phyloP scores from a whole-genome alignment of 78 protist genomes.

The Protostelium mycophagum region DNA sequence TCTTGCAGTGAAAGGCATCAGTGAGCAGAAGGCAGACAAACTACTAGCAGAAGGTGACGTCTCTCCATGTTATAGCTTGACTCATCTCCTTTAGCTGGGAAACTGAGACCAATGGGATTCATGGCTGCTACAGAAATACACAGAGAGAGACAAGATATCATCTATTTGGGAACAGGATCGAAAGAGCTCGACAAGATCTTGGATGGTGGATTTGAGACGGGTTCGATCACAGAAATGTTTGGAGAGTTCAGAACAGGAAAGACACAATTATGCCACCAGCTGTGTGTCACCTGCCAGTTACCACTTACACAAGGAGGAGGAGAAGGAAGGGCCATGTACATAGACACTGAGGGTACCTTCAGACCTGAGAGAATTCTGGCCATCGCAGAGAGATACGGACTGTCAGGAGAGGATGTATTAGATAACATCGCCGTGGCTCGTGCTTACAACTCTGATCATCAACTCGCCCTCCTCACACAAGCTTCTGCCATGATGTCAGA shows the following conservation, averaged over 20 bases:
- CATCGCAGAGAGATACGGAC: conserved; percentile 88
- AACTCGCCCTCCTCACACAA: conserved; percentile 77
- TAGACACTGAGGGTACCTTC: conserved; percentile 99
- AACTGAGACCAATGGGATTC: conserved; percentile 93
- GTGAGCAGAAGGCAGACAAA: conserved; percentile 97
- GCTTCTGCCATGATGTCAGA: conserved; percentile 99
- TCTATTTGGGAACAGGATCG: conserved; percentile 91
- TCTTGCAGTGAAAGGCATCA: conserved; percentile 86
- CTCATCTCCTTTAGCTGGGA: conserved; percentile 45
- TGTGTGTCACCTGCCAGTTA: conserved; percentile 96
- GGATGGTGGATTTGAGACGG: conserved; percentile 98
- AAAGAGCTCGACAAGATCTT: conserved; percentile 91
- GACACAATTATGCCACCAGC: conserved; percentile 98
- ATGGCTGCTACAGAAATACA: conserved; percentile 90
- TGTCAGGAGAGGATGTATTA: conserved; percentile 86
- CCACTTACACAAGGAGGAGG: conserved; percentile 88
- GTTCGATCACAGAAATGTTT: conserved; percentile 97
- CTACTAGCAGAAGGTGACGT: conserved; percentile 51
- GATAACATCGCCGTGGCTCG: conserved; percentile 98
- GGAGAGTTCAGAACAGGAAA: conserved; percentile 99
- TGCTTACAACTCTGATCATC: conserved; percentile 98
- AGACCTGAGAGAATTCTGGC: conserved; percentile 95
- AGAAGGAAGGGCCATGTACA: conserved; percentile 97
- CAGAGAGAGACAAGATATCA: conserved; percentile 56
- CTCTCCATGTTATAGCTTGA: not conserved